These are phyloP conservation scores for Backusella morwellensis DNA, from an alignment of 192 early-diverging fungal species.

Conservation along the genomic window DNA sequence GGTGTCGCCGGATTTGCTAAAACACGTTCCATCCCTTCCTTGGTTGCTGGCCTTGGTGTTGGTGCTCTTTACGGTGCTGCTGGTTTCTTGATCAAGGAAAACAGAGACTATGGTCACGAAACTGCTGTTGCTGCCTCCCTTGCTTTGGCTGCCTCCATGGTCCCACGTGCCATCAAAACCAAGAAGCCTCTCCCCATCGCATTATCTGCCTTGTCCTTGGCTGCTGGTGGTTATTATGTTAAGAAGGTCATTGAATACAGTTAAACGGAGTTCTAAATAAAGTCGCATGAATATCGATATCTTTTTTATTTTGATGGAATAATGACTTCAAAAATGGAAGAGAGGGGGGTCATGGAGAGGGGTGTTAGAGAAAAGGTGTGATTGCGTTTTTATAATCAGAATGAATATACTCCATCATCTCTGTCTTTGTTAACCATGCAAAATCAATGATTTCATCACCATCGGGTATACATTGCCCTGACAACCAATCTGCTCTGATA, in stretches of 20 bases:
- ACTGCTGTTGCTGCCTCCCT: slow-evolving; percentile 39
- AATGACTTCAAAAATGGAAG: too few relatives aligned
- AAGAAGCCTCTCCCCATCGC: slow-evolving; percentile 38
- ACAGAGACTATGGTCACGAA: slow-evolving; percentile 43
- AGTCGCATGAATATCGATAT: neutral
- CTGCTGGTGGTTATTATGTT: slow-evolving; percentile 42
- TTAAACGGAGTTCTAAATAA: slow-evolving; percentile 16
- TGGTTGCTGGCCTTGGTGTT: slow-evolving; percentile 39
- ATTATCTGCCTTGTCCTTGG: slow-evolving; percentile 32
- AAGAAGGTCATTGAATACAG: slow-evolving; percentile 46
- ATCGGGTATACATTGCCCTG: slow-evolving; percentile 68
- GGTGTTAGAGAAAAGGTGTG: slow-evolving; percentile 43
- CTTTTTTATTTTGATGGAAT: neutral
- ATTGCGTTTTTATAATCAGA: slow-evolving; percentile 52
- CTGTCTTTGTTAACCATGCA: slow-evolving; percentile 74
- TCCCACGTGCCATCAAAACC: slow-evolving; percentile 38
- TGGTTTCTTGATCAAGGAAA: slow-evolving; percentile 37
- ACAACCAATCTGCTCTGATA: slow-evolving; percentile 64
- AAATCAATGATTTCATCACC: slow-evolving; percentile 61
- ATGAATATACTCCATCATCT: slow-evolving; percentile 55
- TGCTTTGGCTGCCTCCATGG: slow-evolving; percentile 33
- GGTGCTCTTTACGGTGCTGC: slow-evolving; percentile 40
- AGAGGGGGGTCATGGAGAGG: neutral
- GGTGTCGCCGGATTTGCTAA: slow-evolving; percentile 36
- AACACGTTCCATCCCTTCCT: slow-evolving; percentile 38